These are phyloP conservation scores for Corinectria fuckeliana DNA, from an alignment of 2,329 filamentous ascomycete species.

Conservation along the genomic window DNA sequence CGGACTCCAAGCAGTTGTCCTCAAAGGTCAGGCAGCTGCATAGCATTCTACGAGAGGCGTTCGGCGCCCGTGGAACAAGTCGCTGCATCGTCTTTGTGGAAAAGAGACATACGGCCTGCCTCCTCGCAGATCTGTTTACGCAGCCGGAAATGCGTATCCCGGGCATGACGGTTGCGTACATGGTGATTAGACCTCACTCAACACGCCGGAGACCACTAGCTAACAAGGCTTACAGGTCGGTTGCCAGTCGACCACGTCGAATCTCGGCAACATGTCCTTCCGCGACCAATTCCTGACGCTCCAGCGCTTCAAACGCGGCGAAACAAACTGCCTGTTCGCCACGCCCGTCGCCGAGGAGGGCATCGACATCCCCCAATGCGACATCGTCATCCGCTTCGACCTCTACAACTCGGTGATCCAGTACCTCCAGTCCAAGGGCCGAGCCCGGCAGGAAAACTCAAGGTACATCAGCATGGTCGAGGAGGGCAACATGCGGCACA, in stretches of 20 bases:
- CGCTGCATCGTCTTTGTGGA: slow-evolving; percentile 88
- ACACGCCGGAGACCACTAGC: not conserved
- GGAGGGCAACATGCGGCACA: slow-evolving; percentile 67
- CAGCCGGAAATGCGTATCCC: slow-evolving; percentile 60
- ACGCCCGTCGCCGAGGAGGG: slow-evolving; percentile 73
- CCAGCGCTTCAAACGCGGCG: slow-evolving; percentile 65
- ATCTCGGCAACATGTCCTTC: slow-evolving; percentile 70
- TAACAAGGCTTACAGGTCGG: slow-evolving; percentile 40
- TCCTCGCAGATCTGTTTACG: slow-evolving; percentile 73
- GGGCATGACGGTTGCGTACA: slow-evolving; percentile 64
- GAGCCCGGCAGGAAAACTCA: slow-evolving; percentile 79
- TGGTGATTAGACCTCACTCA: slow-evolving; percentile 59
- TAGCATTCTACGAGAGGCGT: slow-evolving; percentile 67
- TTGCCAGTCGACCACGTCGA: slow-evolving; percentile 41
- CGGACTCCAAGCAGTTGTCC: slow-evolving; percentile 59
- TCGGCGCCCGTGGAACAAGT: slow-evolving; percentile 59
- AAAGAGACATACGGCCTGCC: slow-evolving; percentile 75
- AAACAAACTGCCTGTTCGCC: slow-evolving; percentile 69
- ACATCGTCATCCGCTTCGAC: slow-evolving; percentile 78
- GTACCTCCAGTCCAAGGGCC: slow-evolving; percentile 90
- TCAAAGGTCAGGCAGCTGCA: slow-evolving; percentile 74
- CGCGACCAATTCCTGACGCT: slow-evolving; percentile 78
- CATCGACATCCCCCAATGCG: slow-evolving; percentile 72
- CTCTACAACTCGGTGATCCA: slow-evolving; percentile 90
- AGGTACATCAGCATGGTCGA: slow-evolving; percentile 88